Conservation (phyloP, 1,284 basidiomycete species). For the Heterobasidion occidentale region DNA sequence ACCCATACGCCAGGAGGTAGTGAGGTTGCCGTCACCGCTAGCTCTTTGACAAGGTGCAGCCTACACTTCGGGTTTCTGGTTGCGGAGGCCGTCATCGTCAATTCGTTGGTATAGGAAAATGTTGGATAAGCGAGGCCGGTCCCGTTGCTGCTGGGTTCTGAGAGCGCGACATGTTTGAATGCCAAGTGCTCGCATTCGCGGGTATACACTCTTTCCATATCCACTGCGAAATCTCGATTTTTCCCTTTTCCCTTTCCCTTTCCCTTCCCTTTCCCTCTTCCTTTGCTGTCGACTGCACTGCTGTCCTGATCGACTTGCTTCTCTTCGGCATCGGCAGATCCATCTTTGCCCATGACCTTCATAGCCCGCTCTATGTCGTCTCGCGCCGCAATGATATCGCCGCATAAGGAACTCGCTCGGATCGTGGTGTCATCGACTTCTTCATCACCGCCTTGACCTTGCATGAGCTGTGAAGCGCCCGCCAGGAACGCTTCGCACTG, state of each 20-base stretch:
- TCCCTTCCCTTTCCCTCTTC: neutral
- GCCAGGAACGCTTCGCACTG: constrained; percentile 44
- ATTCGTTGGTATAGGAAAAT: constrained; percentile 28
- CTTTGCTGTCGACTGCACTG: neutral
- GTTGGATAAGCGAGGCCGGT: constrained; percentile 18
- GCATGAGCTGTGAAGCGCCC: constrained; percentile 33
- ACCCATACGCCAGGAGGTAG: constrained; percentile 48
- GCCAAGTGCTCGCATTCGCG: constrained; percentile 38
- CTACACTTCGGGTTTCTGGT: constrained; percentile 40
- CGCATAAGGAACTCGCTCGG: constrained; percentile 39
- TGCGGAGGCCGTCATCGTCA: constrained; percentile 27
- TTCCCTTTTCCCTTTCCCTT: constrained; percentile 27
- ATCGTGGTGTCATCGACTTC: constrained; percentile 36
- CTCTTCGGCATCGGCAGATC: neutral
- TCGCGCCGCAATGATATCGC: constrained; percentile 40
- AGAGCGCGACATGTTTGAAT: constrained; percentile 33
- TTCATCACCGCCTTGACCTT: constrained; percentile 10
- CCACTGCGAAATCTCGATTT: constrained; percentile 18
- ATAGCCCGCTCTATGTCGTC: constrained; percentile 43
- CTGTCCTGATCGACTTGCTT: neutral
- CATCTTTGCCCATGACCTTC: constrained; percentile 25
- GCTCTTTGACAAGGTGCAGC: constrained; percentile 45
- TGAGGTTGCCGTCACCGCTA: constrained; percentile 44
- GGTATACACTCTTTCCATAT: constrained; percentile 32
- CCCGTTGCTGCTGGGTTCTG: constrained; percentile 11